Evolutionary conservation across 805 yeast genomes (phyloP).

Genomic region (Teunomyces funiuensis): DNA sequence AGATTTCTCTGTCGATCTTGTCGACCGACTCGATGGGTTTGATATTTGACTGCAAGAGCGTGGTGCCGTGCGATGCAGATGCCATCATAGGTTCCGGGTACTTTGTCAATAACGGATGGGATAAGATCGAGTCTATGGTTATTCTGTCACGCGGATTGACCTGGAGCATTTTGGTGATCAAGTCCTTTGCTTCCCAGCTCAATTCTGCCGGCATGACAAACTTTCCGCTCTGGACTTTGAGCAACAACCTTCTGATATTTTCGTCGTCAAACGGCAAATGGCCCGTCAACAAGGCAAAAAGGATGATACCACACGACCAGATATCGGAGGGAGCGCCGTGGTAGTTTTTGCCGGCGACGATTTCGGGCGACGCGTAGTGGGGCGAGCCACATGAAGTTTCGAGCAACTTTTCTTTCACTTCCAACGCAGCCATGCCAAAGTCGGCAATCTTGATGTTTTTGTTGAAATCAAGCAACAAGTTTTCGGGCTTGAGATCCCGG

Average conservation of each 20-base stretch:
- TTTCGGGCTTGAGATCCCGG: conserved; percentile 84
- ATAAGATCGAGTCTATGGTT: conserved; percentile 68
- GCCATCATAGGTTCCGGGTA: conserved; percentile 48
- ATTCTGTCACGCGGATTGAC: conserved; percentile 83
- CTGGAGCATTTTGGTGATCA: conserved; percentile 74
- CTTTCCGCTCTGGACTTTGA: conserved; percentile 89
- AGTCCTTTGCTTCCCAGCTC: conserved; percentile 82
- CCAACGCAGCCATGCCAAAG: conserved; percentile 98
- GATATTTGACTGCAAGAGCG: conserved; percentile 16
- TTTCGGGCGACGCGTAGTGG: conserved; percentile 97
- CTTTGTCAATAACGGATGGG: conserved; percentile 79
- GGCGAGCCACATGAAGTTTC: conserved; percentile 99
- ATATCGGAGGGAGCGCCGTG: conserved; percentile 97
- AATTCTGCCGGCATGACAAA: conserved; percentile 80
- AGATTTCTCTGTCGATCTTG: conserved; percentile 71
- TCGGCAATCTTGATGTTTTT: conserved; percentile 94
- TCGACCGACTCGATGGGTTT: conserved; percentile 36
- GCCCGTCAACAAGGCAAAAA: conserved; percentile 91
- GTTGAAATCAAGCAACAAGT: conserved; percentile 73
- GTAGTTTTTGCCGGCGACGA: conserved; percentile 90
- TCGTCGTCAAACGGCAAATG: conserved; percentile 97
- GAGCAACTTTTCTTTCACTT: conserved; percentile 72
- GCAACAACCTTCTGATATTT: conserved; percentile 78
- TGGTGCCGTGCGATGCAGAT: neutral
- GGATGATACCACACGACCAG: conserved; percentile 96